Percentiles rank a stretch among this genome's conserved stretches.
Conservation (phyloP, 1,284 basidiomycete species). For the Wallemia hederae region DNA sequence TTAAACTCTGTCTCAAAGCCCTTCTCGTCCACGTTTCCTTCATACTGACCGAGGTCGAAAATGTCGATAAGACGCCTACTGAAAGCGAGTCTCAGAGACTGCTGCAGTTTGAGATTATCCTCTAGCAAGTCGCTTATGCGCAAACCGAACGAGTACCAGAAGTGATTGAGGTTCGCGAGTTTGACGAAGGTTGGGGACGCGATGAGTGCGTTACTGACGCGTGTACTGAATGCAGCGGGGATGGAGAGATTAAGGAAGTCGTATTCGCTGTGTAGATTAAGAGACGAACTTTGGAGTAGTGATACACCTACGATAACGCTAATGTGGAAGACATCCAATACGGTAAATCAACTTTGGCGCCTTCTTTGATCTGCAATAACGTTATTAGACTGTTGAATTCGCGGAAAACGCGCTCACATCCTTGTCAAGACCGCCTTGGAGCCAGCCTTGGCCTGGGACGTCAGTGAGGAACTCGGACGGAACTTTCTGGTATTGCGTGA, state of each 20-base stretch:
- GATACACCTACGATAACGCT: constrained; percentile 33
- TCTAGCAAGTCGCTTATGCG: constrained; percentile 55
- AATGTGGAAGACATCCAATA: constrained; percentile 63
- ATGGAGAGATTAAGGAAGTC: constrained; percentile 63
- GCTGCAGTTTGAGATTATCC: constrained; percentile 16
- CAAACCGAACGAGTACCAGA: constrained; percentile 69
- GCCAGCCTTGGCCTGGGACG: constrained; percentile 56
- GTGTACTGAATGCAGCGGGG: constrained; percentile 37
- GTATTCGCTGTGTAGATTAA: constrained; percentile 17
- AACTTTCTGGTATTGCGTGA: constrained; percentile 30
- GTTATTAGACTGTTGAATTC: too few species aligned
- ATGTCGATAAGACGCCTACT: neutral
- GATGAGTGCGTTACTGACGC: constrained; percentile 52
- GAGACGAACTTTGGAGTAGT: constrained; percentile 1
- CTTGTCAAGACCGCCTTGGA: constrained; percentile 48
- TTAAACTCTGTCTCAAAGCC: neutral
- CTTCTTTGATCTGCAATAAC: constrained; percentile 48
- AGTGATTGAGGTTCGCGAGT: constrained; percentile 40
- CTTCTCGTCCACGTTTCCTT: neutral
- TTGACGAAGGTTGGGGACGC: constrained; percentile 54
- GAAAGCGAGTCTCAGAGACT: neutral
- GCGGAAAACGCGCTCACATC: constrained; percentile 36
- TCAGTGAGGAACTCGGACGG: constrained; percentile 64
- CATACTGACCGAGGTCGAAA: neutral
- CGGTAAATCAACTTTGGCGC: constrained; percentile 44